These are phyloP conservation scores for Leptographium procerum DNA, from an alignment of 2,329 filamentous ascomycete species.

Conservation along the genomic window DNA sequence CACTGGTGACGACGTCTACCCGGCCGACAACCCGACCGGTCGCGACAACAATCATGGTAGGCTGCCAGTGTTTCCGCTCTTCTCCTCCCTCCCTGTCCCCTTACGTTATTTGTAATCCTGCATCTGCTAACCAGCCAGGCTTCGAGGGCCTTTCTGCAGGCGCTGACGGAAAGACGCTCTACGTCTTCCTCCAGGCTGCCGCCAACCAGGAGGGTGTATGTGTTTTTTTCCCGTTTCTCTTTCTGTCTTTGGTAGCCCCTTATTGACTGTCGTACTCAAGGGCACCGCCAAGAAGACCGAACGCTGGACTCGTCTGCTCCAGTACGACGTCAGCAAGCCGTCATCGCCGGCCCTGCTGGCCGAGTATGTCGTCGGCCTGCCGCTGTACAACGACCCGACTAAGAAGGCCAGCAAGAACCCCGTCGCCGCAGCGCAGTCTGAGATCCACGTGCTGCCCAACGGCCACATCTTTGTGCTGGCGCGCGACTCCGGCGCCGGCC, in stretches of 20 bases:
- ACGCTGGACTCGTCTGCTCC: slow-evolving; percentile 48
- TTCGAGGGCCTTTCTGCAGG: slow-evolving; percentile 58
- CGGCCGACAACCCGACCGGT: slow-evolving; percentile 35
- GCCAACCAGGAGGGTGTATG: slow-evolving; percentile 38
- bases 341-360: slow-evolving; percentile 34
- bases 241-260: no score
- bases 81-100: neutral
- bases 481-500: slow-evolving; percentile 50
- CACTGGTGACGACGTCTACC: slow-evolving; percentile 40
- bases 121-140: slow-evolving; percentile 24
- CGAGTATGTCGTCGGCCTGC: slow-evolving; percentile 57
- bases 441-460: slow-evolving; percentile 42
- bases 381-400: slow-evolving; percentile 36
- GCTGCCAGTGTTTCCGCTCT: neutral
- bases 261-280: neutral
- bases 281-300: slow-evolving; percentile 25
- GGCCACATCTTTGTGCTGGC: slow-evolving; percentile 53
- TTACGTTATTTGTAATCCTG: neutral
- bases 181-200: slow-evolving; percentile 54
- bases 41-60: slow-evolving; percentile 54
- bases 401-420: slow-evolving; percentile 29
- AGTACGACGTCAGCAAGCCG: slow-evolving; percentile 46
- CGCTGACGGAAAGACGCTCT: slow-evolving; percentile 51
- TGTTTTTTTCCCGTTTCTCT: slow-evolving; percentile 29
- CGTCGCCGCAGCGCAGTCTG: slow-evolving; percentile 53